Base-by-base conservation (phyloP, 352 stramenopile genomes). In the Lagenidium giganteum region DNA sequence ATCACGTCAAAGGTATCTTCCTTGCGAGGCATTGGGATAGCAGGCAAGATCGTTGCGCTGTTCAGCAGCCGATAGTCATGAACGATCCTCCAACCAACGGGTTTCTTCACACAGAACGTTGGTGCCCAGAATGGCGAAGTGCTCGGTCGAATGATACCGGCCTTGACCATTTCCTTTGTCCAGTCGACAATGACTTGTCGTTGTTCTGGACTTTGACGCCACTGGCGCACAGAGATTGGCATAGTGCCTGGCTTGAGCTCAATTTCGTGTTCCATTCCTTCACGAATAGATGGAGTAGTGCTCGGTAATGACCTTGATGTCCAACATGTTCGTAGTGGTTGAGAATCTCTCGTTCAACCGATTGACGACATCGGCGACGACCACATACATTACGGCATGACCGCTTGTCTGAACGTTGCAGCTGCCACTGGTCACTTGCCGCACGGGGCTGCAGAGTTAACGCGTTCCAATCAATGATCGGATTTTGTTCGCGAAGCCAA, bases 81-180 rank as follows among this genome's bases (percentile, higher is more conserved):
- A 21, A 64, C 54, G 30, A 64, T 64, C 2, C 54, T 26, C 54
- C 54, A 58, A 8, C 39, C 54, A 20, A 46, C 31, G 4, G 48
- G 21, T 20, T 63, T 58, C 29, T 54, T 58, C 11, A 55, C 30
- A 30, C 54, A 64, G 40, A 59, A 49, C 11, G 47, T 53, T 2
- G 54, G 49, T 25, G 38, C 27, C 11, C 31, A 45, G 30, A 56
- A 42, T 13, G 53, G 38, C 13, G 53, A 62, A 6, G 2, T 63
- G 2, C 16, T 41, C 21, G 36, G 30, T 2, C 54, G 49, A 14
- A 64, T 44, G 7, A 46, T 34, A 23, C 34, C 37, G 7, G 33
- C 37, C 4, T 21, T 14, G 12, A 47, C 13, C 24, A 36, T 41
- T 32, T 55, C 47, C 3, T 35, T 33, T 7, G 33, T 42, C 37